Evolutionary conservation across 2,329 filamentous ascomycete species (phyloP), one percentile per base, ranked within the genome.

Genomic region (Cadophora malorum): DNA sequence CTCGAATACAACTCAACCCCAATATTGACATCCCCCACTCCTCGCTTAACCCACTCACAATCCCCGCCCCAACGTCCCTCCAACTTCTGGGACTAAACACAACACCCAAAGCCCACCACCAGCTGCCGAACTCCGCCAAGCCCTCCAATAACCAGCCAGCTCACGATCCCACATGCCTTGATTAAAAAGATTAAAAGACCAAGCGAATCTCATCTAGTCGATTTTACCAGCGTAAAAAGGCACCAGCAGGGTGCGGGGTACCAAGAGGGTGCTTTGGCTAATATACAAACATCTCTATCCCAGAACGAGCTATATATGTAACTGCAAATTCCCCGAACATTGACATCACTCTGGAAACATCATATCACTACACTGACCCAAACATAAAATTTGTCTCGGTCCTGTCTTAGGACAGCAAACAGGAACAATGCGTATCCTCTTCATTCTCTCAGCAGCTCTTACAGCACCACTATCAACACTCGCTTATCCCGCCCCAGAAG

Each of bases 391-490:
- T 28, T 5, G 28, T 28, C 28, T 28, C 28, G 28, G 3, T 28
- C 16, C 16, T 19, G 41, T 4, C 35, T 10, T 38, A 38, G 9
- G 35, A 38, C 14, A 38, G 9, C 28, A 28, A 28, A 38, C 35
- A 38, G 2, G 21, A 68, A 63, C n/a, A 23, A 70, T 70, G 69
- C 69, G 64, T 35, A 50, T 67, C 23, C 41, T 59, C 61, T 4
- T 61, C 25, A 38, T 67, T 2, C 64, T 71, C 41, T 69, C 63
- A 31, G n/a, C 61, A 25, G 55, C 31, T 6, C 50, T 69, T 31
- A 33, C 65, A 49, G 62, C 45, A 23, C 67, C 69, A n/a, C 41
- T 67, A 41, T 56, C 64, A 16, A 50, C 21, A 10, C 41, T 67
- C 50, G 67, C 69, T n/a, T 55, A 55, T 53, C 69, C 69, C 6